Conservation (phyloP, 345 rosid genomes). For the Eucalyptus tenuipes region DNA sequence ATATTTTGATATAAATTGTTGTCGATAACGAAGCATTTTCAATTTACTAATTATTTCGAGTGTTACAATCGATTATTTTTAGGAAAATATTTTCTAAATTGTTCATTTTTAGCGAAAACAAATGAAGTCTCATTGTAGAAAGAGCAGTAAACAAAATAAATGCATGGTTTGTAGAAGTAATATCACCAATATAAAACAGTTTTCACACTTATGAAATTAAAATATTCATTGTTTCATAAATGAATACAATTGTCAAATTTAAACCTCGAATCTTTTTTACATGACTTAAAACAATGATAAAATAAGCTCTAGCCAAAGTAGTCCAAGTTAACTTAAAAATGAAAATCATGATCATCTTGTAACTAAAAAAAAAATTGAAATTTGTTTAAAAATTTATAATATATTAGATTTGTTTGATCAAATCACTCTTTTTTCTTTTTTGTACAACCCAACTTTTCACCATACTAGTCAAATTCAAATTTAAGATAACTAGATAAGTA, state of each 20-base stretch:
- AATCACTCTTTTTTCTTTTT: neutral
- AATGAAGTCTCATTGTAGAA: no score
- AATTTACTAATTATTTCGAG: no score
- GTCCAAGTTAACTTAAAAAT: neutral
- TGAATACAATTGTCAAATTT: no score
- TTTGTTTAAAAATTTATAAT: no score
- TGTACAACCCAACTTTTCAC: neutral
- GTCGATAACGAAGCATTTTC: fast-evolving
- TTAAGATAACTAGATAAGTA: no score
- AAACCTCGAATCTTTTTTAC: no score
- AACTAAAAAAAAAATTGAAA: neutral
- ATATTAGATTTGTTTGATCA: no score
- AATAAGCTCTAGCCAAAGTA: neutral
- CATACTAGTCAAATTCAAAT: neutral
- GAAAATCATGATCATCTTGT: neutral
- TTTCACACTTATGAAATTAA: neutral
- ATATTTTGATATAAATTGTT: no score
- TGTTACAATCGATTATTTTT: fast-evolving
- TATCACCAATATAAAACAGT: neutral
- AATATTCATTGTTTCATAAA: no score
- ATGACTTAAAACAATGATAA: neutral
- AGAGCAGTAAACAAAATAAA: no score
- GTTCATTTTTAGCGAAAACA: no score
- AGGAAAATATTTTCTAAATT: no score
- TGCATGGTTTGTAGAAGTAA: neutral